Base-by-base conservation (phyloP, 2,329 filamentous ascomycete species). In the Penicillium paneum region DNA sequence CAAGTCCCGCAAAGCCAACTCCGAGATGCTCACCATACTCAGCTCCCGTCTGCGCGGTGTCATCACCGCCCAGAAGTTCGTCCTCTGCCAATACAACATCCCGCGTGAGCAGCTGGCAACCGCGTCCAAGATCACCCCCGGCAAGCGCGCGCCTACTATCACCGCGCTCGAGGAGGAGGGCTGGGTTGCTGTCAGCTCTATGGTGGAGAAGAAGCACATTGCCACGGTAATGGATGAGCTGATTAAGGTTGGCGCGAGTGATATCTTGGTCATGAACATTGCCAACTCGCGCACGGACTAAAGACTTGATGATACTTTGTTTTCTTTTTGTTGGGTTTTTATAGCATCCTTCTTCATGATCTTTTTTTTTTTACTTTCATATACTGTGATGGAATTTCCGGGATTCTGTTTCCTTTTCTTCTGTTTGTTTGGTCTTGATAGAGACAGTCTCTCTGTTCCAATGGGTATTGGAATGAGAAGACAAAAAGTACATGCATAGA, bases 11-110 rank as follows among this genome's bases (percentile, higher is more conserved):
- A 83, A 86, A 54, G 87, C 92, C 5, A 89, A 88, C 57, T 90
- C 96, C 74, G 83, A 85, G 4, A 80, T 97, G 54, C 87, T 97
- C 51, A 84, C 93, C 21, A 80, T 96, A 54, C 95, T 99, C 68
- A 84, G 89, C 28, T 87, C 88, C 11, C 86, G 94, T 67, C 96
- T 99, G 69, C 83, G 85, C 56, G 94, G 94, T 73, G 92, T 99
- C 60, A 97, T 99, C 70, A 93, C 91, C 39, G 94, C 94, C 10
- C 91, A 99, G 77, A 88, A 86, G 74, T 97, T 89, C 71, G 91
- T 97, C 28, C 84, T 97, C 29, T 97, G 94, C 79, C 91, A 95
- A 70, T 99, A 97, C 81, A 99, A 99, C 76, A 84, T 97, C 55
- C 83, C 89, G 64, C 85, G 92, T 57, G 71, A 76, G 44, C 82